Percentiles rank a stretch among this genome's conserved stretches.
These are phyloP conservation scores for Cutaneotrichosporon sp. DNA, from an alignment of 1,284 basidiomycete species.

Conservation along the genomic window DNA sequence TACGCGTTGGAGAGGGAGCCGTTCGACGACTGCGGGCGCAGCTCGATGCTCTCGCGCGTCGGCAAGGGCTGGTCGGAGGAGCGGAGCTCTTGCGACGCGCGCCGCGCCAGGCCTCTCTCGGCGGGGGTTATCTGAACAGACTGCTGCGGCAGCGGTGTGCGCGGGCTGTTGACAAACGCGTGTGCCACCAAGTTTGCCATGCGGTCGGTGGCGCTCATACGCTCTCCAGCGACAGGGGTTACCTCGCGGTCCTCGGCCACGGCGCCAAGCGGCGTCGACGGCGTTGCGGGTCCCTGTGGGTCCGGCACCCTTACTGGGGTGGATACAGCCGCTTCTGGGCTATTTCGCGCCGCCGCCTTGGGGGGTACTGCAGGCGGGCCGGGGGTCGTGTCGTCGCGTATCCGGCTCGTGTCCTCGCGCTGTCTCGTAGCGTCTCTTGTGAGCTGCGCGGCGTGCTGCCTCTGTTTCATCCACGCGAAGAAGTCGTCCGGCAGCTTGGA, in stretches of 20 bases:
- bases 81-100: conserved; percentile 7
- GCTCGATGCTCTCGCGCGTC: conserved; percentile 10
- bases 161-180: neutral
- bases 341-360: neutral
- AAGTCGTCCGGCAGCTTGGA: conserved; percentile 47
- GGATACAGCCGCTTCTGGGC: neutral
- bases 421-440: conserved; percentile 14
- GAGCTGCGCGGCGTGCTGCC: conserved; percentile 27
- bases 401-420: conserved; percentile 9
- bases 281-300: neutral
- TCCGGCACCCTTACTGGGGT: neutral
- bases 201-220: neutral
- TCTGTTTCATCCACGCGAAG: conserved; percentile 46
- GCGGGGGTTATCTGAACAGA: neutral
- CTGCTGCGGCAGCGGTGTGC: neutral
- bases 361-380: neutral
- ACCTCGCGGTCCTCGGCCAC: conserved; percentile 10
- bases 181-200: neutral
- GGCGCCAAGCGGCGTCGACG: neutral
- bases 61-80: neutral
- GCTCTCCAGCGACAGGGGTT: conserved; percentile 6
- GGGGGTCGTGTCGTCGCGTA: neutral
- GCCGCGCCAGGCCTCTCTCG: conserved; percentile 4
- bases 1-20: conserved; percentile 2
- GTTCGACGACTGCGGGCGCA: conserved; percentile 1